These are phyloP conservation scores for Cryptococcus sp. DNA, from an alignment of 1,284 basidiomycete genomes.

Conservation along the genomic window DNA sequence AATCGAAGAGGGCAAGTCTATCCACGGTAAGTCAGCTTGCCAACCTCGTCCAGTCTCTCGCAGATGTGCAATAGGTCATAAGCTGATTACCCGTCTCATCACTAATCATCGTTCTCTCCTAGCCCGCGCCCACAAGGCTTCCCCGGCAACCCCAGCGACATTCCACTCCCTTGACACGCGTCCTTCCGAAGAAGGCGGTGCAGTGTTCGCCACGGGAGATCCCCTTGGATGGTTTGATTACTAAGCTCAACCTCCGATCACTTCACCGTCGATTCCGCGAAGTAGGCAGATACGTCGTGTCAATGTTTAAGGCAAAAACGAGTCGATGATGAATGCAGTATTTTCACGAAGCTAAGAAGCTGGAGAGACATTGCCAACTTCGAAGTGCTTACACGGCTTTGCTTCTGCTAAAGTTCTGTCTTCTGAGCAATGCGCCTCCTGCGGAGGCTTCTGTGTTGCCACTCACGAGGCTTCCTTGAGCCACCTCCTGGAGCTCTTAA, in stretches of 20 bases:
- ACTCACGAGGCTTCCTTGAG: too few relatives aligned
- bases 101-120: too few relatives aligned
- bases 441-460: too few relatives aligned
- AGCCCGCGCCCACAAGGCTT: slow-evolving; percentile 42
- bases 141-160: slow-evolving; percentile 17
- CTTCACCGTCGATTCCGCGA: too few relatives aligned
- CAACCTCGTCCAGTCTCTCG: background rate
- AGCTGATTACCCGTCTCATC: background rate
- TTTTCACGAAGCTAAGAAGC: too few relatives aligned
- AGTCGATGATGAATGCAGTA: background rate
- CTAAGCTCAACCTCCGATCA: slow-evolving; percentile 6
- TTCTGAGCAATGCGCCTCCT: too few relatives aligned
- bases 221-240: slow-evolving; percentile 44
- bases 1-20: slow-evolving; percentile 41
- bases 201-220: slow-evolving; percentile 40
- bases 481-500: too few relatives aligned
- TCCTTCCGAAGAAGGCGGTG: slow-evolving; percentile 36
- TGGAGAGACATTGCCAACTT: too few relatives aligned
- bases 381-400: too few relatives aligned
- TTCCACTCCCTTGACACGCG: slow-evolving; percentile 47
- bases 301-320: background rate
- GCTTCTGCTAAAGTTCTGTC: too few relatives aligned
- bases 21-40: slow-evolving; percentile 32
- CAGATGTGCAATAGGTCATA: too few relatives aligned
- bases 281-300: background rate